Percentiles rank a stretch among this genome's conserved stretches.
Evolutionary conservation across 1,284 basidiomycete species (phyloP).

Genomic region (Schizophyllum commune): DNA sequence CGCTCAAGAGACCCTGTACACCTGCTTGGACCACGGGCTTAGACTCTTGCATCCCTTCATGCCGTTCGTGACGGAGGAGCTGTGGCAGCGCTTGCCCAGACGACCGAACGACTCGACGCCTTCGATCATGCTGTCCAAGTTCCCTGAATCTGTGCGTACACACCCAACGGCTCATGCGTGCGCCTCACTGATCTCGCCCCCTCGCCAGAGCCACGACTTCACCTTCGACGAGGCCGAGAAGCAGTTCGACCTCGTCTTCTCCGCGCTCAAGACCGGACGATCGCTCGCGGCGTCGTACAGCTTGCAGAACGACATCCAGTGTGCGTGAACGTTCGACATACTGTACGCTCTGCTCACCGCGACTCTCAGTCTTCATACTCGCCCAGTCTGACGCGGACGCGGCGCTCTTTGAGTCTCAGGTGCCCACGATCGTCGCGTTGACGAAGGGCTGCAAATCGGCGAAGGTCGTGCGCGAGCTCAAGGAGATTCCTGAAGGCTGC

Average conservation of each 20-base stretch:
- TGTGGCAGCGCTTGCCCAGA: conserved; percentile 94
- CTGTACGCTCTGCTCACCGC: conserved; percentile 6
- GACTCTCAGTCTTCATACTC: conserved; percentile 68
- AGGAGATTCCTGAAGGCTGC: conserved; percentile 81
- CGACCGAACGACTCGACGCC: conserved; percentile 75
- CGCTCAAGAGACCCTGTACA: conserved; percentile 95
- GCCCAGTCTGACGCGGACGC: conserved; percentile 59
- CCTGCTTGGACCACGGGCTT: conserved; percentile 87
- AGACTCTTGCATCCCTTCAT: conserved; percentile 95
- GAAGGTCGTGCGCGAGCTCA: conserved; percentile 46
- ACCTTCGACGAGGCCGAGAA: conserved; percentile 72
- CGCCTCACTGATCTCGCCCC: background rate
- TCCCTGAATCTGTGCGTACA: conserved; percentile 67
- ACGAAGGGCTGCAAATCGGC: conserved; percentile 85
- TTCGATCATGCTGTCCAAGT: conserved; percentile 86
- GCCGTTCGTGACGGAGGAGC: conserved; percentile 98
- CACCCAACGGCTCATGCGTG: background rate
- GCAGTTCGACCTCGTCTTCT: conserved; percentile 85
- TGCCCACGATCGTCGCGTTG: conserved; percentile 71
- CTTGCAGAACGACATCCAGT: conserved; percentile 81
- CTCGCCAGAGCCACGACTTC: conserved; percentile 48
- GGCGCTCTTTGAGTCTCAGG: conserved; percentile 63
- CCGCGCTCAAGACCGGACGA: conserved; percentile 72
- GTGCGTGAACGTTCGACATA: conserved; percentile 32
- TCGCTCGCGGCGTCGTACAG: conserved; percentile 90